phyloP scores from a whole-genome alignment of 2,329 filamentous ascomycete species.

The Aspergillus pseudoterreus region DNA sequence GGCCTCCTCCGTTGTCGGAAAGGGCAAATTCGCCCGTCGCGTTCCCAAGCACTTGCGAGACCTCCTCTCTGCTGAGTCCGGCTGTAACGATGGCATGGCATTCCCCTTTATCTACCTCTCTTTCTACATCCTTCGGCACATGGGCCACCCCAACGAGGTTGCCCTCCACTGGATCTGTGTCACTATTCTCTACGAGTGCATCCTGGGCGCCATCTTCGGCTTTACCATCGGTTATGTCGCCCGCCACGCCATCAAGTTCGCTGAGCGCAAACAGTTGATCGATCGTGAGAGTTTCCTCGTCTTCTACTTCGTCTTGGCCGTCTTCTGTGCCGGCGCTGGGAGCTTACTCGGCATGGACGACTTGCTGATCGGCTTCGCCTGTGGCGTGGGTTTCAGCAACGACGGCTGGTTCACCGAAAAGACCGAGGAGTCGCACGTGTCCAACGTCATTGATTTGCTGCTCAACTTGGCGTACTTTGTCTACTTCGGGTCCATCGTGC shows the following conservation, averaged over 20 bases:
- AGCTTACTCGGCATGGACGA: conserved; percentile 90
- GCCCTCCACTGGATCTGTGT: conserved; percentile 83
- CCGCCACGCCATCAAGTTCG: conserved; percentile 82
- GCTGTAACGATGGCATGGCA: conserved; percentile 99
- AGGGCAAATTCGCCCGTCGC: conserved; percentile 96
- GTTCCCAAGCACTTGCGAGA: conserved; percentile 97
- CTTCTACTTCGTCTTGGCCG: conserved; percentile 94
- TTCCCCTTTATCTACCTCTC: conserved; percentile 96
- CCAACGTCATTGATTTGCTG: conserved; percentile 96
- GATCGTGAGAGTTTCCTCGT: conserved; percentile 97
- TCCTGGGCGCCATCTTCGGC: conserved; percentile 87
- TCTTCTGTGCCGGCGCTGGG: conserved; percentile 93
- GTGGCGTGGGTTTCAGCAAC: conserved; percentile 97
- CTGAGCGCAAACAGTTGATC: conserved; percentile 80
- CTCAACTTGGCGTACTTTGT: conserved; percentile 98
- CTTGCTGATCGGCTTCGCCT: conserved; percentile 87
- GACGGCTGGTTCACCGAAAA: conserved; percentile 98
- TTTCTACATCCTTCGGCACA: conserved; percentile 82
- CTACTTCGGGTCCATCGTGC: conserved; percentile 94
- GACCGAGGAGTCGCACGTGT: conserved; percentile 97
- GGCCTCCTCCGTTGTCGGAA: conserved; percentile 95
- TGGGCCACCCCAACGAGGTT: conserved; percentile 64
- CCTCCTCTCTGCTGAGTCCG: conserved; percentile 89
- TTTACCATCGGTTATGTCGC: conserved; percentile 85
- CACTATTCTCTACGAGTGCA: conserved; percentile 90